Evolutionary conservation across 1,284 basidiomycete genomes (phyloP), one percentile per base, ranked within the genome.

Genomic region (Ceratobasidium sp.): DNA sequence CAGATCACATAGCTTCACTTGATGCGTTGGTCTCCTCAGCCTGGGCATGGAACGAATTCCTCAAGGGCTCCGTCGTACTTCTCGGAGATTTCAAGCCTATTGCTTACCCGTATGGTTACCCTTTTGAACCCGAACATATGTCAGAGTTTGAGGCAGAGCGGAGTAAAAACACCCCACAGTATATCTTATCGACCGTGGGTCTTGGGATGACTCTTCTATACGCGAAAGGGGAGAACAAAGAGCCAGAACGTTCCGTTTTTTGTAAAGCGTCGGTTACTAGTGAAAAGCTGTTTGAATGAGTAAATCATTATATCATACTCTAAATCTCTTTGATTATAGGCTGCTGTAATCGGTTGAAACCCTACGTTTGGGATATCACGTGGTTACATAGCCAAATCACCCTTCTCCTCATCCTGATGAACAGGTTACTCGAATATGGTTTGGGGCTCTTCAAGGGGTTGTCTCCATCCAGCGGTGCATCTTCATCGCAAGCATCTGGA

Each of bases 11-110:
- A 15, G 15, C 28, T 23, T 13, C 7, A 1, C n/a, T 74, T 1
- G 17, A 37, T 11, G 26, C 26, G 13, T 7, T 74, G 10, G 58
- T 74, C 7, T 60, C 69, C 5, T 23, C 17, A 42, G 58, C 69
- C 11, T 58, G 58, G 42, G 26, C 20, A 17, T 53, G 26, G 69
- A 74, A 74, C 35, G 56, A 51, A 13, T 37, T 60, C 1, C 15
- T 74, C 1, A 74, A 74, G 53, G 69, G 69, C 3, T 26, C 23
- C 10, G 58, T 74, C 4, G 42, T 53, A 45, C 20, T 63, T 10
- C 60, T 51, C 28, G 69, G 69, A 37, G 69, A 74, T 31, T 63
- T 74, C 8, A 17, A n/a, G 15, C 58, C 58, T 10, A 17, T 53
- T 6, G 69, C 58, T 4, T 37, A 49, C 15, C n/a, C 10, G 20